Evolutionary conservation across 371 early-diverging fungal genomes (phyloP), one percentile per base, ranked within the genome.

Genomic region (Mucor saturninus): DNA sequence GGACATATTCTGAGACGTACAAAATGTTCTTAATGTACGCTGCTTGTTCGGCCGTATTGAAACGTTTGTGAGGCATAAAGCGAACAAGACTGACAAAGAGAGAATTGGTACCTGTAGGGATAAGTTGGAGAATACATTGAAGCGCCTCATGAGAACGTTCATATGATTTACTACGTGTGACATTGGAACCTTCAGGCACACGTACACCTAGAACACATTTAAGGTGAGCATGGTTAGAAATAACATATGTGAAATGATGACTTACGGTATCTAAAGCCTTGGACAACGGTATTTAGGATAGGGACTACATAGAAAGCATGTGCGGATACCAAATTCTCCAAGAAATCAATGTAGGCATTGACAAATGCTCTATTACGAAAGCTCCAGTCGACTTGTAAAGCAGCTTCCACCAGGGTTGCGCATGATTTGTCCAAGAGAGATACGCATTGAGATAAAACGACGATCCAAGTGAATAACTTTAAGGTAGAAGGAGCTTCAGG

Each of bases 281-380:
- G 67, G 2, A 92, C 88, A 13, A 95, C 73, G 60, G 83, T 78
- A 21, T 78, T 68, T 43, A 92, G 73, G 3, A 92, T 89, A 38
- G 91, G 84, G 3, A 79, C 76, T 10, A 87, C 85, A 72, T 93
- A 91, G 48, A 85, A 81, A 2, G 95, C 89, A 69, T 95, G 94
- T 0, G 95, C 95, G 2, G 91, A 89, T 2, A 94, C 92, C 2
- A 96, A 73, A 67, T 94, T 91, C 38, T 91, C 86, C 52, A 96
- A 48, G 55, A 96, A 87, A 10, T 83, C 85, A 14, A 85, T 67
- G 67, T 90, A 96, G 10, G 77, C 74, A 45, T 80, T 74, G 1
- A 89, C 86, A 65, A 93, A 87, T 1, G 67, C 71, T 46, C 85
- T 79, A 39, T 90, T 87, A 10, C 79, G 76, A 8, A 72, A 71